phyloP scores from a whole-genome alignment of 2,329 filamentous ascomycete genomes.

The Neofusicoccum parvum region DNA sequence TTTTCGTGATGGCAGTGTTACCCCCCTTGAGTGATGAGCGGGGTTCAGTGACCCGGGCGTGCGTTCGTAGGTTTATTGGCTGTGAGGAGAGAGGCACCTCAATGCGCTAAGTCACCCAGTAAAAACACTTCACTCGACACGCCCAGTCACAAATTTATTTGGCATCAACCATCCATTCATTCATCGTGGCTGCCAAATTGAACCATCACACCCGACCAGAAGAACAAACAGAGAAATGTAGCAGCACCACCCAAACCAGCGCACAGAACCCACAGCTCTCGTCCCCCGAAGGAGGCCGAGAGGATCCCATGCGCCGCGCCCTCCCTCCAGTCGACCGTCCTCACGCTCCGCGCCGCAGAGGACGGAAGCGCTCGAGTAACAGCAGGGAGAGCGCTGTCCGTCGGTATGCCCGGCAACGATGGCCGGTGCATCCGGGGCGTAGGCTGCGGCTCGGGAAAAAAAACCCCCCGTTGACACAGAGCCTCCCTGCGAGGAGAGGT shows the following conservation, averaged over 20 bases:
- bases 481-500: too few species aligned
- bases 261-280: not conserved
- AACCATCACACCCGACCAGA: not conserved
- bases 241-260: constrained; percentile 6
- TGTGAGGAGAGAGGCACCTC: too few species aligned
- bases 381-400: not conserved
- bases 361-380: not conserved
- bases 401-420: not conserved
- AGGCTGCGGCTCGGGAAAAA: not conserved
- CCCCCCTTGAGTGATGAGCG: too few species aligned
- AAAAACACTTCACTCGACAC: too few species aligned
- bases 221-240: not conserved
- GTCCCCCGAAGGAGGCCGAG: not conserved
- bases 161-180: too few species aligned
- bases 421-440: not conserved
- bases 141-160: too few species aligned
- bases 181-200: not conserved
- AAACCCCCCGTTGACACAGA: not conserved
- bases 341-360: not conserved
- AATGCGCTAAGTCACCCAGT: too few species aligned
- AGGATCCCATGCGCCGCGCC: constrained; percentile 2
- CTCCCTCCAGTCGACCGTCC: not conserved
- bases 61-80: too few species aligned
- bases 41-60: too few species aligned
- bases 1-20: too few species aligned